Evolutionary conservation across 768 basidiomycete species (phyloP), one percentile per base, ranked within the genome.

Genomic region (Chalciporus pseudorubinellus): DNA sequence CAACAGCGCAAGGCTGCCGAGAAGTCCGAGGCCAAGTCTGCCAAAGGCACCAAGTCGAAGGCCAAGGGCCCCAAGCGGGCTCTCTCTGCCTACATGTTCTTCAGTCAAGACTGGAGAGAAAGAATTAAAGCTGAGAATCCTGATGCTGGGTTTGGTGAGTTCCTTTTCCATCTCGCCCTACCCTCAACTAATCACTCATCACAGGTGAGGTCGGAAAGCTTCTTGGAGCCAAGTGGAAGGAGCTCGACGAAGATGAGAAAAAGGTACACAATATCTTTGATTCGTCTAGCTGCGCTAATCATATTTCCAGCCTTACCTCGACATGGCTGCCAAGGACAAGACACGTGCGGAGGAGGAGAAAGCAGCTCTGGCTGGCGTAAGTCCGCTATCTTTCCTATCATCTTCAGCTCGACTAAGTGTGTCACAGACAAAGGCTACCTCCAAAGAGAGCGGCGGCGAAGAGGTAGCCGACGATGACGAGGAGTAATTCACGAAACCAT

Each of bases 41-140:
- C 77, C 58, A 84, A 83, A 66, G 69, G 71, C 53, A 83, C 87
- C 74, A 92, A 91, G 73, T 85, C 92, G 69, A 87, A 88, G 70
- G 83, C 86, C 40, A 69, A 69, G 58, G 67, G 67, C 0, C 93
- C 92, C 55, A 97, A 98, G 76, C 84, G 94, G 48, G 89, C 92
- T 0, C 79, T 97, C 41, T 97, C 94, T 26, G 93, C 95, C 36
- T 98, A 97, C 77, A 97, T 98, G 95, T 94, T 94, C 87, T 98
- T 98, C 80, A 86, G 84, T 62, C 90, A 94, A 70, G 95, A 93
- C 71, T 89, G 92, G 90, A 82, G 95, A 67, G 89, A 95, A 73
- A 83, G 89, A 68, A 90, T 98, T 80, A 95, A 95, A 84, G 66
- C 82, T 51, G 93, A 97, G 75, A 95, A 98, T 75, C 95, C 95